Evolutionary conservation across 2,329 filamentous ascomycete species (phyloP).

Genomic region (Colletotrichum camelliae): DNA sequence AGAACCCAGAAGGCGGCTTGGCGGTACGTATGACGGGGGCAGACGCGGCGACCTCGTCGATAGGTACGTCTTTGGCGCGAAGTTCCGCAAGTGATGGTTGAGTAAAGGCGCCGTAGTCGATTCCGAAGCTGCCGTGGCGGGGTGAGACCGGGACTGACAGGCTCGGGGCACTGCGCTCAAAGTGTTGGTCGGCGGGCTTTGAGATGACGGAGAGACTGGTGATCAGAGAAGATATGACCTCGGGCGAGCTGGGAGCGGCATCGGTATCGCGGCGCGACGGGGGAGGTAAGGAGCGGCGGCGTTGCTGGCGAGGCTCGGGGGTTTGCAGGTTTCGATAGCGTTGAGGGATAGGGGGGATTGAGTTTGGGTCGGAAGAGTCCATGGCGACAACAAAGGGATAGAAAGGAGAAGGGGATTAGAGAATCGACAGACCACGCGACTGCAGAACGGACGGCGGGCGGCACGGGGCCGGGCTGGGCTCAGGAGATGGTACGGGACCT

Average conservation of each 20-base stretch:
- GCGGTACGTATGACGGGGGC: constrained; percentile 82
- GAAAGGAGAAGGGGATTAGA: background rate
- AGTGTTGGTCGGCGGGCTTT: constrained; percentile 71
- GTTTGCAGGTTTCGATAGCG: constrained; percentile 22
- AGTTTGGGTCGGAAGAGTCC: constrained; percentile 16
- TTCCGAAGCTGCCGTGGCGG: constrained; percentile 64
- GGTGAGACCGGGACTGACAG: constrained; percentile 45
- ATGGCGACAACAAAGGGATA: constrained; percentile 13
- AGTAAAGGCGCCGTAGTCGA: constrained; percentile 74
- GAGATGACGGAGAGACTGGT: constrained; percentile 74
- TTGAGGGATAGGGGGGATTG: constrained; percentile 24
- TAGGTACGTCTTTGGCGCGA: constrained; percentile 49
- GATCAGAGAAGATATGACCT: constrained; percentile 74
- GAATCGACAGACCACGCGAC: constrained; percentile 5
- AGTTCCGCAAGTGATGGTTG: constrained; percentile 55
- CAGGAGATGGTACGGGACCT: constrained; percentile 11
- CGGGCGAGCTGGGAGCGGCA: constrained; percentile 62
- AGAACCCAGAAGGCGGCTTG: constrained; percentile 80
- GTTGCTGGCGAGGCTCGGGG: constrained; percentile 10
- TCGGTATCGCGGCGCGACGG: constrained; percentile 25
- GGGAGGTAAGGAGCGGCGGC: constrained; percentile 20
- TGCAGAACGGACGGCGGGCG: constrained; percentile 1
- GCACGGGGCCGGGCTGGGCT: background rate
- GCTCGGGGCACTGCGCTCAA: constrained; percentile 58
- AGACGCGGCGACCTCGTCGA: constrained; percentile 66